phyloP scores from a whole-genome alignment of 108 stramenopile species.

The Nitzschia putrida region DNA sequence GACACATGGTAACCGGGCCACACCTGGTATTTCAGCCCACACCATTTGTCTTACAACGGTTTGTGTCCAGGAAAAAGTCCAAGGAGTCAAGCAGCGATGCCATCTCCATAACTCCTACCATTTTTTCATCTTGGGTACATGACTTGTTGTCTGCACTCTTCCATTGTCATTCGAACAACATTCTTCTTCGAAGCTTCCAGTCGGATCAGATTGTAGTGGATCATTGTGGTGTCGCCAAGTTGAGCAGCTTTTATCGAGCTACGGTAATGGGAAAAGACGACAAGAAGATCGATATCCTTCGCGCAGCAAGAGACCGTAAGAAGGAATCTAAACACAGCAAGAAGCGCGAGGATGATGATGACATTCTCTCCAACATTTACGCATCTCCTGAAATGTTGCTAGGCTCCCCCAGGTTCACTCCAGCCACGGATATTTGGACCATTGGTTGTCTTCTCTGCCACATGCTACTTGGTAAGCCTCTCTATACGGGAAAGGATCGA shows the following conservation, averaged over 20 bases:
- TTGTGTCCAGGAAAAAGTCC: constrained; percentile 52
- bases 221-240: constrained; percentile 73
- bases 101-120: constrained; percentile 48
- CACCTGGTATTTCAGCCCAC: constrained; percentile 79
- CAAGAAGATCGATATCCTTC: constrained; percentile 44
- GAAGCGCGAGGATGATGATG: constrained; percentile 54
- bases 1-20: constrained; percentile 56
- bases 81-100: constrained; percentile 28
- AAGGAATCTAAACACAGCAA: constrained; percentile 17
- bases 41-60: constrained; percentile 74
- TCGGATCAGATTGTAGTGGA: constrained; percentile 79
- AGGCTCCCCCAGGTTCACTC: constrained; percentile 71
- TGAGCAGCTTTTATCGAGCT: constrained; percentile 71
- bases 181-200: constrained; percentile 69
- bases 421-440: constrained; percentile 84
- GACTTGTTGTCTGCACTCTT: constrained; percentile 77
- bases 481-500: constrained; percentile 76
- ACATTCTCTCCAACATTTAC: constrained; percentile 61
- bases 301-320: constrained; percentile 23
- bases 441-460: constrained; percentile 77
- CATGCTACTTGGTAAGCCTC: constrained; percentile 71
- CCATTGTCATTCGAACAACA: constrained; percentile 78
- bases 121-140: constrained; percentile 75
- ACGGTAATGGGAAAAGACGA: constrained; percentile 59
- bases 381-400: constrained; percentile 77